Conservation (phyloP, 1,284 basidiomycete genomes). For the Leccinum glutinopallens region DNA sequence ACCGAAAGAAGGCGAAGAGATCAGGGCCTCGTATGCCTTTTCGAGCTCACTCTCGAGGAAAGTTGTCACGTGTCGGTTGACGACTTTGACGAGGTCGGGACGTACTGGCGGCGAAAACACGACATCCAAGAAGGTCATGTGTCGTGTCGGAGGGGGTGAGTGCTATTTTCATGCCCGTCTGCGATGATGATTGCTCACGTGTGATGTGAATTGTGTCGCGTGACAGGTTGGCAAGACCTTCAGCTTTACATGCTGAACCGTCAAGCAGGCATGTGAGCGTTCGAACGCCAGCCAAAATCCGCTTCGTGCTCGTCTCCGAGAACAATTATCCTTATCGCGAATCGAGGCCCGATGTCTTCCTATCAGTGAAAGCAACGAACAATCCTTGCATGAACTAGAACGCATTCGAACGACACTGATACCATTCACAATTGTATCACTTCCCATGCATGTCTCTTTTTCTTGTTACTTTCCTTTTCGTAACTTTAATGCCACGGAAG, state of each 20-base stretch:
- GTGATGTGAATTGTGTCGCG: conserved; percentile 7
- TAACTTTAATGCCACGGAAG: conserved; percentile 10
- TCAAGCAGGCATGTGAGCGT: conserved; percentile 51
- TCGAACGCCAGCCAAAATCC: not conserved
- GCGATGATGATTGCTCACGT: conserved; percentile 5
- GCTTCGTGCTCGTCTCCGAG: conserved; percentile 2
- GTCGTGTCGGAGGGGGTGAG: conserved; percentile 80
- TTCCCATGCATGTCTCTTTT: conserved; percentile 24
- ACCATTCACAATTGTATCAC: conserved; percentile 32
- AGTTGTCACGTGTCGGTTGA: conserved; percentile 77
- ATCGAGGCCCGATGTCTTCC: conserved; percentile 11
- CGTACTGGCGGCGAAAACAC: conserved; percentile 43
- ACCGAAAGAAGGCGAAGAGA: conserved; percentile 75
- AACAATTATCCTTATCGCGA: conserved; percentile 5
- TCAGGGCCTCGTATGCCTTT: conserved; percentile 82
- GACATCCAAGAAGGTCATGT: conserved; percentile 82
- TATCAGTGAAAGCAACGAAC: conserved; percentile 18
- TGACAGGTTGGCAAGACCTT: conserved; percentile 83
- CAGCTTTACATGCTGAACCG: conserved; percentile 78
- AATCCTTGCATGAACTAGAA: conserved; percentile 33
- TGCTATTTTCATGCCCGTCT: conserved; percentile 22
- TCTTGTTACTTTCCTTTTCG: conserved; percentile 9
- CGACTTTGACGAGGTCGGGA: conserved; percentile 68
- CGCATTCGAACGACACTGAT: conserved; percentile 29
- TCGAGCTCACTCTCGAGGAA: conserved; percentile 71